Percentiles rank a stretch among this genome's conserved stretches.
Conservation (phyloP, 75 land plant genomes). For the Cunninghamia lanceolata region DNA sequence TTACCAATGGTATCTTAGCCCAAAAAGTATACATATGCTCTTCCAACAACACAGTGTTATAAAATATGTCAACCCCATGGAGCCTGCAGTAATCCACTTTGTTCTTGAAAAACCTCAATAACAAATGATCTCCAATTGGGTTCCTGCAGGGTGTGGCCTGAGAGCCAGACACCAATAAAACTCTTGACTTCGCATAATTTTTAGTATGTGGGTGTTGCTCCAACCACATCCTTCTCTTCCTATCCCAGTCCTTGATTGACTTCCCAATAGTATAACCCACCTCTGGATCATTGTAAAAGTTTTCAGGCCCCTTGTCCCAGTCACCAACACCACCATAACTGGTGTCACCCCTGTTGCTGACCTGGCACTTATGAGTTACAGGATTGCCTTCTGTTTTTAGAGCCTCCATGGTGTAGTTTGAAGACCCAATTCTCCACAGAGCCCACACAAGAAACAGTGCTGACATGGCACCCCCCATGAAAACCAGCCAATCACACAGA, state of each 20-base stretch:
- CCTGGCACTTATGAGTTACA: neutral
- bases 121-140: slow-evolving; percentile 71
- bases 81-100: slow-evolving; percentile 80
- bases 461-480: slow-evolving; percentile 30
- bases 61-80: slow-evolving; percentile 71
- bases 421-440: slow-evolving; percentile 15
- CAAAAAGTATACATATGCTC: slow-evolving; percentile 62
- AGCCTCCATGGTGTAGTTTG: neutral
- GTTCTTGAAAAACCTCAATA: slow-evolving; percentile 85
- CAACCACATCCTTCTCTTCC: slow-evolving; percentile 56
- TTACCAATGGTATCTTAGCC: slow-evolving; percentile 67
- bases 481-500: slow-evolving; percentile 23
- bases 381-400: neutral
- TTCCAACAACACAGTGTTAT: slow-evolving; percentile 69
- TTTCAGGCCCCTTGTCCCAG: slow-evolving; percentile 17
- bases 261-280: slow-evolving; percentile 30
- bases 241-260: slow-evolving; percentile 65
- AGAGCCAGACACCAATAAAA: slow-evolving; percentile 70
- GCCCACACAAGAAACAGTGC: slow-evolving; percentile 41
- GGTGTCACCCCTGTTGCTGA: neutral
- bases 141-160: slow-evolving; percentile 69
- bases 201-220: slow-evolving; percentile 37
- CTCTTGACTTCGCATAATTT: slow-evolving; percentile 25
- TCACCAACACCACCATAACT: neutral
- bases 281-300: slow-evolving; percentile 54